These are phyloP conservation scores for Drechslerella stenobrocha DNA, from an alignment of 2,329 filamentous ascomycete species.

Conservation along the genomic window DNA sequence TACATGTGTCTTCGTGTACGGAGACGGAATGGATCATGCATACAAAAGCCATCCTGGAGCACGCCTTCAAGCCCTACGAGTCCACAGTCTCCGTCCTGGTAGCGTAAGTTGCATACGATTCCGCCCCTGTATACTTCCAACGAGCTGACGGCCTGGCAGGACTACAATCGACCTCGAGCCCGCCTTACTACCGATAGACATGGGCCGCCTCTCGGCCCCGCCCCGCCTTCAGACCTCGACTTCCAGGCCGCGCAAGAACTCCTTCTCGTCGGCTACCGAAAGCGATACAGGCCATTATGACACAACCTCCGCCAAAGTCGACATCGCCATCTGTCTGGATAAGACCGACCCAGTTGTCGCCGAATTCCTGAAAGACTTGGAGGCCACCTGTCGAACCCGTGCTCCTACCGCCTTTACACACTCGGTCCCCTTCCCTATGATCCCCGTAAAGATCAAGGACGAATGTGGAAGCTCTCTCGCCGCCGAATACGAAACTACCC, in stretches of 20 bases:
- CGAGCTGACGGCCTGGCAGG: conserved; percentile 3
- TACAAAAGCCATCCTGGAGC: conserved; percentile 34
- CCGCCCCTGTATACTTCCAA: neutral
- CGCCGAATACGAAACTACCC: conserved; percentile 42
- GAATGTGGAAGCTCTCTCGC: conserved; percentile 42
- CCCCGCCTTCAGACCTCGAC: conserved; percentile 38
- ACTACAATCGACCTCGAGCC: conserved; percentile 42
- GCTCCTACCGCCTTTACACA: conserved; percentile 40
- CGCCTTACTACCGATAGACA: conserved; percentile 36
- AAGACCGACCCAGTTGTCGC: conserved; percentile 38
- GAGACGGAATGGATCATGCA: conserved; percentile 48
- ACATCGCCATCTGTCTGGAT: conserved; percentile 38
- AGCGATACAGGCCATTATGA: conserved; percentile 44
- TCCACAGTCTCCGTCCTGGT: conserved; percentile 36
- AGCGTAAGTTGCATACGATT: conserved; percentile 16
- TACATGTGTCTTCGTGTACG: conserved; percentile 39
- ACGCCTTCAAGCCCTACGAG: conserved; percentile 40
- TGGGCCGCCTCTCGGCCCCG: conserved; percentile 43
- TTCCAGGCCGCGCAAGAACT: conserved; percentile 40
- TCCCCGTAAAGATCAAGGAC: conserved; percentile 44
- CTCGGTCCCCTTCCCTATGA: conserved; percentile 37
- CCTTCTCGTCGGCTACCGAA: conserved; percentile 36
- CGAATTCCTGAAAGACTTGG: conserved; percentile 39
- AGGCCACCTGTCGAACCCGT: conserved; percentile 37
- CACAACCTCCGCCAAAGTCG: conserved; percentile 40